Evolutionary conservation across 768 basidiomycete genomes (phyloP).

Genomic region (Dendrothele bispora): DNA sequence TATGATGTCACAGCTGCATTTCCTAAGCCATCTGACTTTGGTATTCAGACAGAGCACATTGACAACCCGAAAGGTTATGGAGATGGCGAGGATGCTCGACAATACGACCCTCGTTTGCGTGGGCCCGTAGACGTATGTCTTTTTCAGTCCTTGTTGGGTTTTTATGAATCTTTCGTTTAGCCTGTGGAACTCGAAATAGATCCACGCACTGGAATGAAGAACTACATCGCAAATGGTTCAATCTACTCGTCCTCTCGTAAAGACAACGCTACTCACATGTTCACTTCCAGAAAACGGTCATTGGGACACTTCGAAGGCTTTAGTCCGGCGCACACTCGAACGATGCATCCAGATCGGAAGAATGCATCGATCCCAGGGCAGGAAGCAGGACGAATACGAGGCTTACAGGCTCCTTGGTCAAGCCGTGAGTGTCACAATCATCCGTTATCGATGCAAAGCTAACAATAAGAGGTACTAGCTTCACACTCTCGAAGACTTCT

Average conservation of each 20-base stretch:
- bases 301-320: slow-evolving; percentile 90
- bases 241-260: neutral
- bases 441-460: too few relatives aligned
- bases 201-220: slow-evolving; percentile 88
- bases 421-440: slow-evolving; percentile 42
- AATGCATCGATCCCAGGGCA: slow-evolving; percentile 52
- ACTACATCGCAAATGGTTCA: slow-evolving; percentile 83
- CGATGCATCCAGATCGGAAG: slow-evolving; percentile 81
- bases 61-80: slow-evolving; percentile 93
- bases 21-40: neutral
- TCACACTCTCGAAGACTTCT: slow-evolving; percentile 84
- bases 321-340: slow-evolving; percentile 72
- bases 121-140: slow-evolving; percentile 76
- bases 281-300: slow-evolving; percentile 51
- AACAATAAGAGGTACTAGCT: too few relatives aligned
- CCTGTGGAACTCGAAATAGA: slow-evolving; percentile 86
- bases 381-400: slow-evolving; percentile 73
- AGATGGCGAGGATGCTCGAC: slow-evolving; percentile 77
- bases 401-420: slow-evolving; percentile 80
- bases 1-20: slow-evolving; percentile 18
- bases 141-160: neutral
- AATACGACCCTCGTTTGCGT: slow-evolving; percentile 74
- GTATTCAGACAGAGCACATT: slow-evolving; percentile 74
- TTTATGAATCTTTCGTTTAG: slow-evolving; percentile 29
- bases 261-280: neutral